Percentiles rank a stretch among this genome's conserved stretches.
Evolutionary conservation across 2,329 filamentous ascomycete species (phyloP).

Genomic region (Calonectria pteridis): DNA sequence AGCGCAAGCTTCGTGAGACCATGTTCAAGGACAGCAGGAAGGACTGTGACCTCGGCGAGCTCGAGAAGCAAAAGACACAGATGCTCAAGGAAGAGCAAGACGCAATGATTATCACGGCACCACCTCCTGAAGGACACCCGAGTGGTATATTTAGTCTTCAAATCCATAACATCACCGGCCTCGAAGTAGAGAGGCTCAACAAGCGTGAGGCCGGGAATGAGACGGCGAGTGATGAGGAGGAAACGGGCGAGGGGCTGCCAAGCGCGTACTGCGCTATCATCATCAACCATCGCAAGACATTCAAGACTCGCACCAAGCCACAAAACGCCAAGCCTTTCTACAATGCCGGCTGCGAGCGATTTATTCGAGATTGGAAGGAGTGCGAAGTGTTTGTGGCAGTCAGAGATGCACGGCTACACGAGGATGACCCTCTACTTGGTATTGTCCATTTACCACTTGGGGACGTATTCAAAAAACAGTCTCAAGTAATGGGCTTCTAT

Average conservation of each 20-base stretch:
- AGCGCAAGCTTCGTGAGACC: constrained; percentile 75
- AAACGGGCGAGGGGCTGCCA: constrained; percentile 74
- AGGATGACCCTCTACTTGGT: constrained; percentile 77
- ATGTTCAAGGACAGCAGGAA: constrained; percentile 57
- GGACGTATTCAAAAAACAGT: constrained; percentile 71
- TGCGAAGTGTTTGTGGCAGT: constrained; percentile 77
- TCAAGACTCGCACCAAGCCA: constrained; percentile 80
- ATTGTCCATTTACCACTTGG: constrained; percentile 76
- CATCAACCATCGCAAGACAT: constrained; percentile 77
- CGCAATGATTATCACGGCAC: constrained; percentile 75
- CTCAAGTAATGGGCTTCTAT: constrained; percentile 75
- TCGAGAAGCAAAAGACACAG: constrained; percentile 76
- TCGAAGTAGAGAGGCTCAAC: constrained; percentile 71
- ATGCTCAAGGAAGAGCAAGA: constrained; percentile 73
- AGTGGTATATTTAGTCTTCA: constrained; percentile 78
- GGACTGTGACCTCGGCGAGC: constrained; percentile 69
- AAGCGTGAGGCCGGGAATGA: constrained; percentile 63
- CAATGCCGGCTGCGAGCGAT: constrained; percentile 81
- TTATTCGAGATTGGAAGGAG: constrained; percentile 75
- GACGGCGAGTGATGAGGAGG: constrained; percentile 67
- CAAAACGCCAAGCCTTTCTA: constrained; percentile 85
- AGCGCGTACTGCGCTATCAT: constrained; percentile 81
- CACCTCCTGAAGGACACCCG: constrained; percentile 71
- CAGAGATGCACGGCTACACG: constrained; percentile 75
- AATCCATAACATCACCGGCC: constrained; percentile 78